phyloP scores from a whole-genome alignment of 257 asterid genomes.

The Pogostemon cablin region DNA sequence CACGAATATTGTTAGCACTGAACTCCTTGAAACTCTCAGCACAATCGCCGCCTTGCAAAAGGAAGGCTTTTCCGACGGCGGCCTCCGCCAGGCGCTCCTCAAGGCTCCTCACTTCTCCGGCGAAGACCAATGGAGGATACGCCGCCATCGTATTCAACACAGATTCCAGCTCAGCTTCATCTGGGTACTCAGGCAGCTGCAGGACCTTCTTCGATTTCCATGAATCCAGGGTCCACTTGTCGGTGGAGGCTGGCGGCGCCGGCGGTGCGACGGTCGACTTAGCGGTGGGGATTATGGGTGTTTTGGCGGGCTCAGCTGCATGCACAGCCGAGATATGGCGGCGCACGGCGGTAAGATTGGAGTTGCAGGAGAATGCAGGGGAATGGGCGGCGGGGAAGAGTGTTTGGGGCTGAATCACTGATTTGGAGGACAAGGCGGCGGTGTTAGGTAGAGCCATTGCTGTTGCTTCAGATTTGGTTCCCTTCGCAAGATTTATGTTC shows the following conservation, averaged over 20 bases:
- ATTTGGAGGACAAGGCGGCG: conserved; percentile 53
- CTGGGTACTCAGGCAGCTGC: conserved; percentile 83
- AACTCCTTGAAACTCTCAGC: conserved; percentile 88
- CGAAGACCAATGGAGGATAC: conserved; percentile 82
- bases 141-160: conserved; percentile 62
- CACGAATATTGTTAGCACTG: conserved; percentile 74
- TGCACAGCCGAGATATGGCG: conserved; percentile 66
- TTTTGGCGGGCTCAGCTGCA: conserved; percentile 71
- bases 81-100: conserved; percentile 84
- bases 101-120: conserved; percentile 79
- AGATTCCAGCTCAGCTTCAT: conserved; percentile 56
- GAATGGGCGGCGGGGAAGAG: conserved; percentile 38
- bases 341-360: conserved; percentile 43
- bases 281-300: conserved; percentile 37
- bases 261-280: conserved; percentile 33
- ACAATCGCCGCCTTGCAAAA: conserved; percentile 90
- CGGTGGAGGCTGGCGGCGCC: conserved; percentile 28
- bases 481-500: no score
- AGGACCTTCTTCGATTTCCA: conserved; percentile 78
- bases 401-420: conserved; percentile 44
- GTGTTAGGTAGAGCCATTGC: conserved; percentile 61
- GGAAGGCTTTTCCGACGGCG: conserved; percentile 77
- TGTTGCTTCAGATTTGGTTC: neutral
- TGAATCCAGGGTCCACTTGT: conserved; percentile 56
- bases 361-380: conserved; percentile 32